A percentile compares a stretch with the other conserved stretches of the same genome.
Evolutionary conservation across 2,329 filamentous ascomycete genomes (phyloP).

Genomic region (Verticillium dahliae): DNA sequence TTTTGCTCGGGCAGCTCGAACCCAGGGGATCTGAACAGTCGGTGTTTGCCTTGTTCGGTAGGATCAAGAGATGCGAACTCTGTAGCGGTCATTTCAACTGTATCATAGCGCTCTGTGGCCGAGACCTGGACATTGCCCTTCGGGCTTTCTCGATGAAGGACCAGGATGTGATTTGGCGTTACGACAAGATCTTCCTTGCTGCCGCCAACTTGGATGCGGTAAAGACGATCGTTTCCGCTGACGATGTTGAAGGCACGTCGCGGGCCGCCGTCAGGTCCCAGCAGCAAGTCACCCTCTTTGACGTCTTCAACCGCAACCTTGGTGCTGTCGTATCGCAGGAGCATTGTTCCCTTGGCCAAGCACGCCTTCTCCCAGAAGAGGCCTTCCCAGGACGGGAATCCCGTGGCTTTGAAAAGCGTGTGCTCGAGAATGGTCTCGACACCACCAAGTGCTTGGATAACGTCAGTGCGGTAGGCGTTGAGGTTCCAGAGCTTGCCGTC

Average conservation of each 20-base stretch:
- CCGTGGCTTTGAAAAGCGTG: conserved; percentile 92
- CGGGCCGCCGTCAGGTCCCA: conserved; percentile 39
- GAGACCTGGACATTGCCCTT: background rate
- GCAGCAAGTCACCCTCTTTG: conserved; percentile 38
- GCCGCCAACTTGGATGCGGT: conserved; percentile 37
- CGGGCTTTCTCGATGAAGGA: conserved; percentile 29
- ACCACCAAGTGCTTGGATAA: conserved; percentile 92
- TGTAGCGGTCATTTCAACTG: conserved; percentile 37
- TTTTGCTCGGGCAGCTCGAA: too few relatives aligned
- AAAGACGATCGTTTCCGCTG: conserved; percentile 37
- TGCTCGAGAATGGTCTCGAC: conserved; percentile 98
- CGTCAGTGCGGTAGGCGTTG: conserved; percentile 91
- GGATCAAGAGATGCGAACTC: conserved; percentile 32
- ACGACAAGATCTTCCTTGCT: conserved; percentile 40
- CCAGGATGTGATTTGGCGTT: conserved; percentile 41
- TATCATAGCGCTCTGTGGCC: conserved; percentile 23
- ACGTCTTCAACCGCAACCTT: conserved; percentile 41
- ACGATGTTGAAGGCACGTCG: conserved; percentile 44
- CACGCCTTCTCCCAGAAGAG: conserved; percentile 77
- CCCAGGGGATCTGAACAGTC: too few relatives aligned
- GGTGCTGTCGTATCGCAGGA: conserved; percentile 35
- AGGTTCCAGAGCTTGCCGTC: conserved; percentile 97
- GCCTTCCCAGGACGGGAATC: conserved; percentile 95
- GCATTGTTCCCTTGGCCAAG: conserved; percentile 31
- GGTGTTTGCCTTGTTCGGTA: conserved; percentile 9